Conservation (phyloP, 139 green algal genomes). For the Coccomyxa sp. region DNA sequence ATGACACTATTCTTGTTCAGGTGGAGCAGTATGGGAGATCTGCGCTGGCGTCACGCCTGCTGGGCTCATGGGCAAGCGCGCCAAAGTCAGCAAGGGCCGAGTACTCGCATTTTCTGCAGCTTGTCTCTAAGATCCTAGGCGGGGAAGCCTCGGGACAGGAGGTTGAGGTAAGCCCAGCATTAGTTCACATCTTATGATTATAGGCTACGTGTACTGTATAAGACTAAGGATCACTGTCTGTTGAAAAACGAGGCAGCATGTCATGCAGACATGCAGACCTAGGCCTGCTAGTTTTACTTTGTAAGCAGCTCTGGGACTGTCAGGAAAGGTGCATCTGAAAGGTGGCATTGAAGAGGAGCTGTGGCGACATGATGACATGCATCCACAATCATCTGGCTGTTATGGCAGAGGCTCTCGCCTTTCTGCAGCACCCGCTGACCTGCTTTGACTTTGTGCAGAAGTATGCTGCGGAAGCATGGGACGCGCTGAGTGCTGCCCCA, state of each 20-base stretch:
- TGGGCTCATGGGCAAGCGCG: slow-evolving; percentile 28
- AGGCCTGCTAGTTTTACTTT: too few relatives aligned
- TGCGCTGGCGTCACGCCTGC: slow-evolving; percentile 8
- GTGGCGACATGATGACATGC: too few relatives aligned
- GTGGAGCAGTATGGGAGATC: not conserved
- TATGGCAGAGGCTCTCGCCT: not conserved
- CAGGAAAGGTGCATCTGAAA: too few relatives aligned
- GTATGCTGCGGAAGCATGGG: slow-evolving; percentile 31
- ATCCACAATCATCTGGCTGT: too few relatives aligned
- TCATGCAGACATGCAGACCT: too few relatives aligned
- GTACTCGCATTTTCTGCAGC: slow-evolving; percentile 52
- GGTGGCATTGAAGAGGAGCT: too few relatives aligned
- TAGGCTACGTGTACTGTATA: too few relatives aligned
- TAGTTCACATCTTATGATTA: too few relatives aligned
- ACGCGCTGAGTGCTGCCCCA: slow-evolving; percentile 1
- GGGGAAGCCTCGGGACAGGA: slow-evolving; percentile 42
- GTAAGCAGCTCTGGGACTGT: too few relatives aligned
- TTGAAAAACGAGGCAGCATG: too few relatives aligned
- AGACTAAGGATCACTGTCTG: too few relatives aligned
- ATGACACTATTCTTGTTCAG: not conserved
- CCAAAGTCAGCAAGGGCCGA: slow-evolving; percentile 45
- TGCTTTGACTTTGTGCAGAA: slow-evolving; percentile 4
- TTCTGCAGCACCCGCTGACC: not conserved
- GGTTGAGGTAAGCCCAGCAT: slow-evolving; percentile 20
- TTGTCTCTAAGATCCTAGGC: slow-evolving; percentile 30